These are phyloP conservation scores for Globisporangium solare DNA, from an alignment of 352 stramenopile species.

Conservation along the genomic window DNA sequence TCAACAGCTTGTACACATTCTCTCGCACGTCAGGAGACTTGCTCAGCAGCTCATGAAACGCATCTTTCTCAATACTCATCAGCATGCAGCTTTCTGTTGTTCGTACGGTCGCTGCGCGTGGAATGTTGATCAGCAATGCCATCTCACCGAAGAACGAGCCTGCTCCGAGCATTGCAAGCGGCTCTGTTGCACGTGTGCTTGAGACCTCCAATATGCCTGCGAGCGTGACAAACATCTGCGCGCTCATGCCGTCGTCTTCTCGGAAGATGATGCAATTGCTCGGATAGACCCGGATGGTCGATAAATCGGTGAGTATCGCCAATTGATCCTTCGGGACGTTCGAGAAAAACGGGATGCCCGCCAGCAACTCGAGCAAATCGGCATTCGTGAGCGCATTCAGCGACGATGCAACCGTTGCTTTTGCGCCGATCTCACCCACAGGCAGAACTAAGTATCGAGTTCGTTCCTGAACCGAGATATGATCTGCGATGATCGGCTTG, in stretches of 20 bases:
- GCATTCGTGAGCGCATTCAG: conserved; percentile 66
- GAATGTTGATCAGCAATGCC: conserved; percentile 77
- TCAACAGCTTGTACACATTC: conserved; percentile 52
- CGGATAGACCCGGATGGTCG: conserved; percentile 71
- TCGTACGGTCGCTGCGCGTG: conserved; percentile 61
- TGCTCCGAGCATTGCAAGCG: conserved; percentile 55
- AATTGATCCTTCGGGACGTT: conserved; percentile 59
- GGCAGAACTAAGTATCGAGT: conserved; percentile 37
- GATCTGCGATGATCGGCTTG: conserved; percentile 47
- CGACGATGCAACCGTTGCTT: conserved; percentile 20
- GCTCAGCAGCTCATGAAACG: conserved; percentile 61
- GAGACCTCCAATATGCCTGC: conserved; percentile 59
- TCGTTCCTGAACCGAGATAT: conserved; percentile 35
- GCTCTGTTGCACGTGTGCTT: conserved; percentile 35
- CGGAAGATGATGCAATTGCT: conserved; percentile 63
- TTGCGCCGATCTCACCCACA: conserved; percentile 29
- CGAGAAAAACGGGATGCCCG: conserved; percentile 69
- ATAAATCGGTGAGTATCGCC: conserved; percentile 58
- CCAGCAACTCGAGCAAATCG: conserved; percentile 55
- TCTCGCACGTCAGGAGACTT: conserved; percentile 46
- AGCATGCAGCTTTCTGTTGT: conserved; percentile 70
- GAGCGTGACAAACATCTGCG: conserved; percentile 77
- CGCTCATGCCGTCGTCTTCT: conserved; percentile 74
- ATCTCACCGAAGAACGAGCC: conserved; percentile 82
- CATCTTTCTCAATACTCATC: conserved; percentile 74